Percentiles rank a stretch among this genome's conserved stretches.
Evolutionary conservation across 2,329 filamentous ascomycete species (phyloP).

Genomic region (Penicillium occitanis): DNA sequence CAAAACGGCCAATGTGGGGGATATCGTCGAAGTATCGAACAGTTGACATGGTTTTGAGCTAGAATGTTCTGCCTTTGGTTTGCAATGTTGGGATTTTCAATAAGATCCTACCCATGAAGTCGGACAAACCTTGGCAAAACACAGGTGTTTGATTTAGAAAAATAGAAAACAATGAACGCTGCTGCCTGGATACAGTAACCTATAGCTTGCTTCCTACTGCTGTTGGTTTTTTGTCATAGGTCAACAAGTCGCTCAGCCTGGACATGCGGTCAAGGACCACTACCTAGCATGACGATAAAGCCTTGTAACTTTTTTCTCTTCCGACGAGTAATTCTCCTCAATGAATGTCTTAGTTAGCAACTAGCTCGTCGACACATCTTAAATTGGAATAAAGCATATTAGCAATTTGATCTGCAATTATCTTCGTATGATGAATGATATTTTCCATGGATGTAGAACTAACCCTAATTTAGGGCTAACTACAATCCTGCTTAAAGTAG

Average conservation of each 20-base stretch:
- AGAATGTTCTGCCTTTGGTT: no score
- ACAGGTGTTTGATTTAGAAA: not conserved
- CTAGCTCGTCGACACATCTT: not conserved
- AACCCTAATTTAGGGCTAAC: not conserved
- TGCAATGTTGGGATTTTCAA: no score
- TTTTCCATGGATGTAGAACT: not conserved
- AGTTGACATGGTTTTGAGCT: not conserved
- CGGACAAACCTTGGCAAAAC: not conserved
- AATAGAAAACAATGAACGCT: not conserved
- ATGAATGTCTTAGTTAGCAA: not conserved
- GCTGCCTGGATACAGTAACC: not conserved
- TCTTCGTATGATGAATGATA: not conserved
- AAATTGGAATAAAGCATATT: not conserved
- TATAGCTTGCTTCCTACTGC: not conserved
- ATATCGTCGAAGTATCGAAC: constrained; percentile 14
- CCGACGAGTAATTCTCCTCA: not conserved
- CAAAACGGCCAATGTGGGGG: constrained; percentile 17
- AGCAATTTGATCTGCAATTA: not conserved
- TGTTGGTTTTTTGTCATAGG: not conserved
- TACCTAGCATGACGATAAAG: not conserved
- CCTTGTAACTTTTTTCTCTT: not conserved
- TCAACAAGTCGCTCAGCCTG: not conserved
- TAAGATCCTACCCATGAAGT: not conserved
- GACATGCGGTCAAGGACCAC: not conserved
- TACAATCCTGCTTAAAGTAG: not conserved